Evolutionary conservation across 2,329 filamentous ascomycete species (phyloP), one percentile per base, ranked within the genome.

Genomic region (Nemania diffusa): DNA sequence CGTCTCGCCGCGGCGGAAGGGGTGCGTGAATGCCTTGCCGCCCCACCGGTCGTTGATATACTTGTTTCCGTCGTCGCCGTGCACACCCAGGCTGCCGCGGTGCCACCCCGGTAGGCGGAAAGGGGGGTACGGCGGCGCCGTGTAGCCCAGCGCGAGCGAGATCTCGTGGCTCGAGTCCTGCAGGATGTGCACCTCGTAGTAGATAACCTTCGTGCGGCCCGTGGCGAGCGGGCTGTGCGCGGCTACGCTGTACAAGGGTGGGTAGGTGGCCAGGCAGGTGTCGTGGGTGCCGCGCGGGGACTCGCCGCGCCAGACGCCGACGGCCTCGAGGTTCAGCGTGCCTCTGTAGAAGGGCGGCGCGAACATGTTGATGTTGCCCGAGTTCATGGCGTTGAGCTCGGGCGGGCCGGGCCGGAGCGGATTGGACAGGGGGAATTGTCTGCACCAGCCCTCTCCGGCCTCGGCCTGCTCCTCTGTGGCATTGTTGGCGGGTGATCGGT

Each of bases 81-180:
- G 92, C n/a, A 95, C 88, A 1, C 84, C 92, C 15, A 94, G 75
- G 69, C 88, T 91, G 20, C 87, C 92, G 37, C 92, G 86, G 76
- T 96, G 91, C 92, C 92, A 95, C 1, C 92, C 92, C 0, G 92
- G 92, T 67, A 94, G 85, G 7, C 92, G 86, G 81, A 93, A 95
- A 0, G 85, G 84, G 6, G 92, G 92, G 75, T 94, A 95, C 7
- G 92, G 92, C 55, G 91, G 86, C 1, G 91, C 92, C 0, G 86
- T 81, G 77, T 89, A 93, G 9, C 92, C 92, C 9, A 95, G 76
- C 0, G 89, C 91, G 0, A 94, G 81, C 44, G 79, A 81, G 58
- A 84, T 79, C 64, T 85, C 84, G 22, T 68, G 61, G 5, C 73
- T 68, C 3, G 72, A 72, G 24, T 83, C 79, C 20, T 77, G 73